Base-by-base conservation (phyloP, 345 rosid species). In the Populus ilicifolia region DNA sequence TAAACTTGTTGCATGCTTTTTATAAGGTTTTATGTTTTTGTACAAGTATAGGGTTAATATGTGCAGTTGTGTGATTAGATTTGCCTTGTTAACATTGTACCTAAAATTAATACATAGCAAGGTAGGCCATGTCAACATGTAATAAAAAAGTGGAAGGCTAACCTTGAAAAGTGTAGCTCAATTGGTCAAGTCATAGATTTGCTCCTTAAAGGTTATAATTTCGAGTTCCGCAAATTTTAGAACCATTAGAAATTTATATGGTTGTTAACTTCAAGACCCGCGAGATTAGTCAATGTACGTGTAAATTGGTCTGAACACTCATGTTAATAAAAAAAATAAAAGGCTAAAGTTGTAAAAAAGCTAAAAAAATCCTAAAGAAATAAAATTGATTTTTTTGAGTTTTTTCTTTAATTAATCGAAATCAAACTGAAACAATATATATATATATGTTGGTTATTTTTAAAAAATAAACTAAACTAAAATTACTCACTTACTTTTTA, bases 1-100 rank as follows among this genome's bases (percentile, higher is more conserved):
- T 30, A 30, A 3, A 30, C 33, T 30, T 30, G 0, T 0, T 30
- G 33, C 33, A 30, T 30, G 33, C 33, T 30, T 4, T 30, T 3
- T 30, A 3, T 30, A 30, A 30, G 3, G 4, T 30, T 30, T 2
- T 30, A 4, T 30, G 33, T 30, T 30, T 30, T 30, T 3, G 33
- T 30, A 2, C 2, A 30, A 30, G 33, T 4, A 30, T 0, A 41
- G 52, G 65, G 17, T 70, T 17, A 6, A 21, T 25, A 71, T 84
- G 88, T 35, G 88, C 87, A 21, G 75, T 84, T 68, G 85, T 75
- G 69, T 84, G 73, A 85, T 79, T 72, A 12, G 44, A 35, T 78
- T 54, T 39, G 27, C 80, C 69, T 21, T 48, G 71, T 6, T 74
- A 35, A 39, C 41, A 72, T 12, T 54, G 46, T 11, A 56, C 56